A percentile compares a stretch with the other conserved stretches of the same genome.
These are phyloP conservation scores for Coemansia sp. DNA, from an alignment of 192 early-diverging fungal genomes.

Conservation along the genomic window DNA sequence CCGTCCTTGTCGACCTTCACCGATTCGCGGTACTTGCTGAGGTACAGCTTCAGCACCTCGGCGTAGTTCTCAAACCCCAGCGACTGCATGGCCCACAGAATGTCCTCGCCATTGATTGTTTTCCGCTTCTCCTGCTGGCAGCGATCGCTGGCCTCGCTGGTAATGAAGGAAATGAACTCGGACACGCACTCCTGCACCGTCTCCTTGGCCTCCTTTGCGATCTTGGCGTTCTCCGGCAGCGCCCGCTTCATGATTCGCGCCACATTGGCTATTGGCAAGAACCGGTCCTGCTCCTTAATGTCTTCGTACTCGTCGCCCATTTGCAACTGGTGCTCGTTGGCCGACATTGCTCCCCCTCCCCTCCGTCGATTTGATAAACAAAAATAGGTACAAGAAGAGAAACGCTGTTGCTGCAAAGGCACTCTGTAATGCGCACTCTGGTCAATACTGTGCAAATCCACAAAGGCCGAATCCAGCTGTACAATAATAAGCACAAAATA, in stretches of 20 bases:
- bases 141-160: slow-evolving; percentile 94
- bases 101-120: slow-evolving; percentile 97
- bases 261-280: slow-evolving; percentile 93
- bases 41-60: slow-evolving; percentile 82
- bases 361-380: too few relatives aligned
- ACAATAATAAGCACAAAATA: background rate
- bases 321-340: slow-evolving; percentile 23
- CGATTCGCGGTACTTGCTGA: slow-evolving; percentile 79
- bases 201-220: slow-evolving; percentile 97
- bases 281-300: slow-evolving; percentile 91
- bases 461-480: background rate
- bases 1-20: slow-evolving; percentile 47
- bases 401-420: background rate
- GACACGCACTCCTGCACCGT: slow-evolving; percentile 95
- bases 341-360: slow-evolving; percentile 20
- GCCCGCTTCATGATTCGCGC: slow-evolving; percentile 96
- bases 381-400: too few relatives aligned
- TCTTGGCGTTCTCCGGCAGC: slow-evolving; percentile 95
- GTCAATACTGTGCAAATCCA: background rate
- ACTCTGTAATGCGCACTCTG: background rate
- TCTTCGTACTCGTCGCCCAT: slow-evolving; percentile 57
- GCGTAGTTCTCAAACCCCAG: slow-evolving; percentile 97
- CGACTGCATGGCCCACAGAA: slow-evolving; percentile 95
- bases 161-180: slow-evolving; percentile 98
- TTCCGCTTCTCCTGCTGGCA: slow-evolving; percentile 94